Conservation (phyloP, 306 rosid species). For the Prunus davidiana region DNA sequence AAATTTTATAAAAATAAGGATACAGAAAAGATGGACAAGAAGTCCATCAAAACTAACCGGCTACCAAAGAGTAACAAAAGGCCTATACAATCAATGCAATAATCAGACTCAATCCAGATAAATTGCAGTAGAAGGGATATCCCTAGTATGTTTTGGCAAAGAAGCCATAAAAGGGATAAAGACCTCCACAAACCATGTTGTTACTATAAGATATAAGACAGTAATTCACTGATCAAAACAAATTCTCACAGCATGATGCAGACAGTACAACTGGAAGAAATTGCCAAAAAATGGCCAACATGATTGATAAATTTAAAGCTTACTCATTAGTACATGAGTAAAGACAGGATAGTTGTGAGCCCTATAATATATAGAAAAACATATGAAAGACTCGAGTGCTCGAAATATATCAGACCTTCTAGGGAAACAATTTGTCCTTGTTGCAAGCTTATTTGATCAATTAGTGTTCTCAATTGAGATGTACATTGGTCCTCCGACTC, state of each 20-base stretch:
- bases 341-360: neutral
- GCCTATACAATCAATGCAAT: neutral
- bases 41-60: neutral
- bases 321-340: neutral
- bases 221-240: neutral
- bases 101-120: neutral
- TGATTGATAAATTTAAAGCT: neutral
- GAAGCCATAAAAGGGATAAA: neutral
- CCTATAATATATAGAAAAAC: neutral
- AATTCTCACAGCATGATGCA: neutral
- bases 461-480: constrained; percentile 62
- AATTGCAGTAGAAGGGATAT: neutral
- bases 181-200: neutral
- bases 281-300: neutral
- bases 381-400: neutral
- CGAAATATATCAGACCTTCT: constrained; percentile 48
- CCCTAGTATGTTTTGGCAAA: neutral
- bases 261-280: neutral
- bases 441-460: constrained; percentile 86
- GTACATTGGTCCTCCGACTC: constrained; percentile 84
- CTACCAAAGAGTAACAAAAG: neutral
- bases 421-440: constrained; percentile 71
- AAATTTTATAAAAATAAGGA: neutral
- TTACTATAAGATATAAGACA: neutral
- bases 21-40: neutral